Percentiles rank a stretch among this genome's conserved stretches.
Conservation (phyloP, 345 rosid species). For the Cardamine occulta region DNA sequence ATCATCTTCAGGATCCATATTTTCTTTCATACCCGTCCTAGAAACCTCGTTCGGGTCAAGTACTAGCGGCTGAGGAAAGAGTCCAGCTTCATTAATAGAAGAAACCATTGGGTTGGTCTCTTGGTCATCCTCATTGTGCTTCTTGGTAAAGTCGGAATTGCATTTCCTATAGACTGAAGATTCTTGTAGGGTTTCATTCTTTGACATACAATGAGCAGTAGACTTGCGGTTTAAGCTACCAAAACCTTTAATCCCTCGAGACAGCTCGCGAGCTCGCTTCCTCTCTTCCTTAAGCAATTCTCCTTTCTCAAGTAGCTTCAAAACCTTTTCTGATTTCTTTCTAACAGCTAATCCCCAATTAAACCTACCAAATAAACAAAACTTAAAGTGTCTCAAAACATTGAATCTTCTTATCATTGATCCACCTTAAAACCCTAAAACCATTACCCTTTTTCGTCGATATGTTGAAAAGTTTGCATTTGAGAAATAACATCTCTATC, state of each 20-base stretch:
- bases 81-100: conserved; percentile 23
- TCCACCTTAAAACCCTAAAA: background rate
- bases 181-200: conserved; percentile 48
- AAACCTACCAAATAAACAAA: conserved; percentile 55
- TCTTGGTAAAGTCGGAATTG: conserved; percentile 55
- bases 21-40: conserved; percentile 24
- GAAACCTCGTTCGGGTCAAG: background rate
- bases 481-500: conserved; percentile 58
- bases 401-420: background rate
- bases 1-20: conserved; percentile 39
- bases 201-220: conserved; percentile 34
- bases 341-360: conserved; percentile 89
- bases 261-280: conserved; percentile 73
- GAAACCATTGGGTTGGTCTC: conserved; percentile 45
- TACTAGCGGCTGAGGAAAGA: background rate
- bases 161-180: conserved; percentile 53
- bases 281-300: conserved; percentile 74
- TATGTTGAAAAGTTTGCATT: conserved; percentile 65
- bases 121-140: conserved; percentile 40
- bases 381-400: background rate
- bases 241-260: conserved; percentile 83
- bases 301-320: conserved; percentile 71
- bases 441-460: conserved; percentile 80
- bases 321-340: conserved; percentile 70
- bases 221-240: conserved; percentile 70